Conservation (phyloP, 2,329 filamentous ascomycete genomes). For the Aureobasidium musti region DNA sequence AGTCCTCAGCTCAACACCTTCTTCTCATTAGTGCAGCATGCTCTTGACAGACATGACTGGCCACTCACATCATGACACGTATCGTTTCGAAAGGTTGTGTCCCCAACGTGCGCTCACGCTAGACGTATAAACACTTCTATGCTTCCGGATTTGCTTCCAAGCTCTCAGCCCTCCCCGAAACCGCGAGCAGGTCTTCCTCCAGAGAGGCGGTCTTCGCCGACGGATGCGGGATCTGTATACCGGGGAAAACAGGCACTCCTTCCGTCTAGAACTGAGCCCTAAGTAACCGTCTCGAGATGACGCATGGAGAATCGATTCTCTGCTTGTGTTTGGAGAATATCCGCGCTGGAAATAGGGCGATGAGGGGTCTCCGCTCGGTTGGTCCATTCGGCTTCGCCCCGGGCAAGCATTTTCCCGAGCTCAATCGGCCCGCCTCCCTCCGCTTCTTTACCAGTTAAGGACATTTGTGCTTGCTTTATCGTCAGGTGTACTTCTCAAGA, state of each 20-base stretch:
- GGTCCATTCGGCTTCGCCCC: too few relatives aligned
- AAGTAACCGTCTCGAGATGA: background rate
- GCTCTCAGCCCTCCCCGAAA: background rate
- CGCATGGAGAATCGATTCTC: background rate
- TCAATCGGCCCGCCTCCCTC: conserved; percentile 1
- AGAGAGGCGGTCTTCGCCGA: background rate
- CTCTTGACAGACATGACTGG: background rate
- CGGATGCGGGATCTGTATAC: background rate
- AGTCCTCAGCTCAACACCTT: background rate
- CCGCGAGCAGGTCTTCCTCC: background rate
- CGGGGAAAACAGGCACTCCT: background rate
- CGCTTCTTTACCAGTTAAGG: background rate
- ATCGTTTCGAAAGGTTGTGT: background rate
- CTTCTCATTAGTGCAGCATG: background rate
- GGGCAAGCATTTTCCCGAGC: too few relatives aligned
- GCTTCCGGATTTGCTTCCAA: background rate
- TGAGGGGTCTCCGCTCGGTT: background rate
- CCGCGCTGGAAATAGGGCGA: background rate
- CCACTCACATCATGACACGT: background rate
- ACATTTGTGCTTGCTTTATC: conserved; percentile 9
- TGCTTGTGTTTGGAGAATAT: background rate
- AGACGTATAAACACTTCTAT: background rate
- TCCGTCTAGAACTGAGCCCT: background rate
- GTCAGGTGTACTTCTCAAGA: background rate
- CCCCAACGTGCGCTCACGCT: conserved; percentile 5